Percentiles rank a stretch among this genome's conserved stretches.
Evolutionary conservation across 1,284 basidiomycete genomes (phyloP).

Genomic region (Puccinia hordei): DNA sequence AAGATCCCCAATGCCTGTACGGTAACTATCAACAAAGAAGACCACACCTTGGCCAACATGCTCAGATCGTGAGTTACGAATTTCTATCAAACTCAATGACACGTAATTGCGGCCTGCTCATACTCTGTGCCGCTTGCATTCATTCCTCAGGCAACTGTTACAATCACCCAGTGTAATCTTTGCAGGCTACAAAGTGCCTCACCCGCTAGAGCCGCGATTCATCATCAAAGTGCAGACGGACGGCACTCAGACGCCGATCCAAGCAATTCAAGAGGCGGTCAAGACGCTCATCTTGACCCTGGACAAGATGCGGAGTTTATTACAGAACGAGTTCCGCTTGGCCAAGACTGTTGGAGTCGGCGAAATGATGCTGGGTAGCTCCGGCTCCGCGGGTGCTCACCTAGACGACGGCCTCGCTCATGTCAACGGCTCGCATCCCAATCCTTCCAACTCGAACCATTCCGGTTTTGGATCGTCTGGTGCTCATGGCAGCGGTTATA

Average conservation of each 20-base stretch:
- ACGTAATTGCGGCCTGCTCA: no score
- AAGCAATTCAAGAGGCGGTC: slow-evolving; percentile 80
- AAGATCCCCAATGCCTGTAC: slow-evolving; percentile 97
- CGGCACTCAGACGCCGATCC: slow-evolving; percentile 78
- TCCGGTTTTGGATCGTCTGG: neutral
- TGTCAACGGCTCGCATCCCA: neutral
- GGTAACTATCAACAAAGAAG: slow-evolving; percentile 89
- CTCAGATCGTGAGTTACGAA: slow-evolving; percentile 74
- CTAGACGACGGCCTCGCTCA: neutral
- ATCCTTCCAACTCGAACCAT: neutral
- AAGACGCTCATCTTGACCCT: slow-evolving; percentile 78
- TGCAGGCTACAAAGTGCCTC: slow-evolving; percentile 95
- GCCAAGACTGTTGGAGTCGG: slow-evolving; percentile 45
- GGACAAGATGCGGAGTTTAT: slow-evolving; percentile 58
- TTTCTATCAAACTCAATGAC: slow-evolving; percentile 1
- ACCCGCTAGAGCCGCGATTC: slow-evolving; percentile 91
- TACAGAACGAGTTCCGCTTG: slow-evolving; percentile 48
- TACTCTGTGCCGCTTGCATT: no score
- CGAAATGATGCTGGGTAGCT: neutral
- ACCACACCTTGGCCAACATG: slow-evolving; percentile 96
- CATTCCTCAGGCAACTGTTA: slow-evolving; percentile 72
- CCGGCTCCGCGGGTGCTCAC: slow-evolving; percentile 2
- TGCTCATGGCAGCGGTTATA: neutral
- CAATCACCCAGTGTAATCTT: slow-evolving; percentile 83
- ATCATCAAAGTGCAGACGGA: slow-evolving; percentile 94